A percentile compares a stretch with the other conserved stretches of the same genome.
Evolutionary conservation across 805 yeast species (phyloP).

Genomic region (Candida sakaeoensis): DNA sequence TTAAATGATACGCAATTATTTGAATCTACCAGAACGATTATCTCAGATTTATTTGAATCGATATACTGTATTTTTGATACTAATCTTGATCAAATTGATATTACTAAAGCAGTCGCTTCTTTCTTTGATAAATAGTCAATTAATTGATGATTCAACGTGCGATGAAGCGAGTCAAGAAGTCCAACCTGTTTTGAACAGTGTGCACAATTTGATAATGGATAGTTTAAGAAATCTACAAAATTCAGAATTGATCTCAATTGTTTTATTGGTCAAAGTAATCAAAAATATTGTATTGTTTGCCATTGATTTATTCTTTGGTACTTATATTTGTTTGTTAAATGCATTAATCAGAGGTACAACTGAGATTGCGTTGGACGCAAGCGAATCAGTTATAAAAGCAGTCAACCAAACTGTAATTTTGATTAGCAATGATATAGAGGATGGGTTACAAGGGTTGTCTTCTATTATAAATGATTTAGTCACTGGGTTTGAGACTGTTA

Average conservation of each 20-base stretch:
- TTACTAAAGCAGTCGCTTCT: conserved; percentile 47
- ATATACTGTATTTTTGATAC: conserved; percentile 50
- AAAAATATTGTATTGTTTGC: conserved; percentile 60
- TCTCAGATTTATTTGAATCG: conserved; percentile 68
- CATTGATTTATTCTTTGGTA: conserved; percentile 75
- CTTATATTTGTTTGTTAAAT: conserved; percentile 77
- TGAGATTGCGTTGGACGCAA: conserved; percentile 67
- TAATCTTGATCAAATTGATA: conserved; percentile 58
- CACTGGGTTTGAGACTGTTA: conserved; percentile 22
- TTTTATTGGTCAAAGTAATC: conserved; percentile 50
- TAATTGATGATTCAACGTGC: conserved; percentile 24
- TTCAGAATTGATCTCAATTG: conserved; percentile 29
- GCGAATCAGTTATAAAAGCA: conserved; percentile 54
- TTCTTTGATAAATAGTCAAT: conserved; percentile 33
- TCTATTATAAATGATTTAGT: conserved; percentile 50
- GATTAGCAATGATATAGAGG: conserved; percentile 59
- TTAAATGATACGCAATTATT: conserved; percentile 13
- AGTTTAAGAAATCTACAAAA: conserved; percentile 47
- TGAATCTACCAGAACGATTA: conserved; percentile 49
- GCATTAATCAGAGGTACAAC: conserved; percentile 72
- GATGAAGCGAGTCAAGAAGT: conserved; percentile 8
- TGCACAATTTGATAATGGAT: conserved; percentile 25
- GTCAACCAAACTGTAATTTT: conserved; percentile 59
- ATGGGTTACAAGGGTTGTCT: conserved; percentile 61
- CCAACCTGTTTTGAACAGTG: conserved; percentile 7